Evolutionary conservation across 768 basidiomycete genomes (phyloP), one percentile per base, ranked within the genome.

Genomic region (Cystofilobasidium capitatum): DNA sequence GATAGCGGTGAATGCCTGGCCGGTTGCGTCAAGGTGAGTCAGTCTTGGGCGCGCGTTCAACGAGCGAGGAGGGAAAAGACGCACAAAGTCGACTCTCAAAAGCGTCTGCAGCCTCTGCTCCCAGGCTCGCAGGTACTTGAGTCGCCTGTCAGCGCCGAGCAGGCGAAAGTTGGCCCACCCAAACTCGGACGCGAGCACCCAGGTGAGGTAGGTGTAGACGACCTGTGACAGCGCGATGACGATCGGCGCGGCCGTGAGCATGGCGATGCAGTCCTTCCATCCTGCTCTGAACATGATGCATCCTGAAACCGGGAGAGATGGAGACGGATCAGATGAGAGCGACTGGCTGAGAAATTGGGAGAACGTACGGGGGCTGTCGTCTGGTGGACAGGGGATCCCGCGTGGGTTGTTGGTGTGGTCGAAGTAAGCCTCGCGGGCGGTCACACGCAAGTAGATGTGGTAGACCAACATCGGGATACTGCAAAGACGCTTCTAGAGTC

Each of bases 241-340:
- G 62, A 63, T 36, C 3, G 62, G 62, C 8, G 62, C 62, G 9
- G 62, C 62, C 36, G 62, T 63, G 10, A 63, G 36, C 4, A 63
- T 33, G 13, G 4, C n/a, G 36, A 63, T 16, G 13, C 49, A 36
- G 7, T 33, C 16, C 35, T 51, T 22, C 47, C 49, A 63, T 2
- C 26, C 40, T 3, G 40, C 42, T 1, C 17, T 3, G 40, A 44
- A 29, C 39, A 29, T n/a, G 4, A n/a, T 16, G 58, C 35, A 59
- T 37, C 36, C 20, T 26, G 10, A 6, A 26, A n/a, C n/a, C n/a
- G n/a, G n/a, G 54, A 4, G 20, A 29, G 26, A 29, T 33, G 20
- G 31, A 57, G 7, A 33, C 26, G 54, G 16, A 13, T 22, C 33
- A 17, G 13, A 58, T 6, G 9, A 37, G 58, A 36, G 58, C 59